These are phyloP conservation scores for Marsdenia floribunda DNA, from an alignment of 257 asterid species.

Conservation along the genomic window DNA sequence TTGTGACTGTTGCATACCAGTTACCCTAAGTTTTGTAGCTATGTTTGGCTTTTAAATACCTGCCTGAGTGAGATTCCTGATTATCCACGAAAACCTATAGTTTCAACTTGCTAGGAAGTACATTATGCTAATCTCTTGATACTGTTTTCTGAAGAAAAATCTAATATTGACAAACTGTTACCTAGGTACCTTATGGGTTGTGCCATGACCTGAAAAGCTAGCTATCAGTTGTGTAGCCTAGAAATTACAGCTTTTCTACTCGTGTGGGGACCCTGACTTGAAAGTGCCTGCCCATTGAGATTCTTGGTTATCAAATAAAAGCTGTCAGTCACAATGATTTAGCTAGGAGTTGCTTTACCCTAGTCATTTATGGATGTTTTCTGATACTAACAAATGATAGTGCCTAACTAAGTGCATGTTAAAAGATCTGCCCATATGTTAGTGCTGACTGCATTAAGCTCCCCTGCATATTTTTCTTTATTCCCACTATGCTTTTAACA, in stretches of 20 bases:
- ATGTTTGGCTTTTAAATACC: not conserved
- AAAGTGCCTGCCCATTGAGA: not conserved
- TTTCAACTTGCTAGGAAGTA: not conserved
- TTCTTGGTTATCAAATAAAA: not conserved
- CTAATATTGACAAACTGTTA: no score
- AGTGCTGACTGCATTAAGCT: not conserved
- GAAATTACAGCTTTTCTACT: not conserved
- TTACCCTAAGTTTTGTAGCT: not conserved
- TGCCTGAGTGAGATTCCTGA: not conserved
- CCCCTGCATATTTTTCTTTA: not conserved
- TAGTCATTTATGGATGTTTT: not conserved
- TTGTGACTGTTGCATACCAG: no score
- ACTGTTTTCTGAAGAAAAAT: no score
- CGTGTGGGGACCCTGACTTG: not conserved
- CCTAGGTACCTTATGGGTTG: no score
- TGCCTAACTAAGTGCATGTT: not conserved
- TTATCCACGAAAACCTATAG: not conserved
- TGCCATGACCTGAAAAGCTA: no score
- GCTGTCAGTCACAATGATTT: not conserved
- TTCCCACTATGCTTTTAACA: conserved; percentile 14
- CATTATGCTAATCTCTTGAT: no score
- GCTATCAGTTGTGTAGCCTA: not conserved
- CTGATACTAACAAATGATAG: not conserved
- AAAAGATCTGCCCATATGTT: not conserved
- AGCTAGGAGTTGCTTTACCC: not conserved